Base-by-base conservation (phyloP, 1,284 basidiomycete genomes). In the Apiotrichum gracile region DNA sequence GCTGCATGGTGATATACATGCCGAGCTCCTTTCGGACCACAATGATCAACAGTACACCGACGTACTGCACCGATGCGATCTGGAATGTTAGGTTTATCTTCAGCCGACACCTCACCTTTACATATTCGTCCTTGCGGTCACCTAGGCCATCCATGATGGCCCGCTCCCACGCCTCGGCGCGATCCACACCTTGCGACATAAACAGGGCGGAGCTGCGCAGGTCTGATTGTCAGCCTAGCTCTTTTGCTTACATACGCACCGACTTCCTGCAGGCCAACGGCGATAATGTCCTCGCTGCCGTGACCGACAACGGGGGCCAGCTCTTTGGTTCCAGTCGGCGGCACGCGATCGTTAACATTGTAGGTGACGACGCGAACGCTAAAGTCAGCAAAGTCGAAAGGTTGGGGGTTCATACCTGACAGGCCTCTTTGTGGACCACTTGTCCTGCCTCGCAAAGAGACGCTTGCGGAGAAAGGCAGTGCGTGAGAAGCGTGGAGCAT, bases 131-230 rank as follows among this genome's bases (percentile, higher is more conserved):
- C 24, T 76, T 62, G 24, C 75, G 70, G 3, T 66, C 56, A 25
- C 82, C 80, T 4, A 83, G 70, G 66, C 78, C 81, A 0, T 65
- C 56, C 37, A 79, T 70, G n/a, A 82, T 68, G 27, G 70, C 66
- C 5, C 67, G 50, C 64, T 82, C 80, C 82, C 82, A 83, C 39
- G 78, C 74, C 17, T 77, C 64, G 0, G 81, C 81, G 17, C 81
- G 77, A 48, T 70, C 51, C 25, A 52, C 62, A 2, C 69, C 69
- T 37, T 69, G 70, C 7, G 70, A 66, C 4, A 70, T 48, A 13
- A 73, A 54, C 33, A 73, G 46, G 0, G 70, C 64, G n/a, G 61
- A 57, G 51, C 63, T 61, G 9, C 71, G 57, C 0, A 73, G 61
- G 35, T 73, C 70, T 65, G 9, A 19, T 7, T 25, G 37, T 53